Evolutionary conservation across 805 yeast genomes (phyloP).

Genomic region (Saturnispora dispora): DNA sequence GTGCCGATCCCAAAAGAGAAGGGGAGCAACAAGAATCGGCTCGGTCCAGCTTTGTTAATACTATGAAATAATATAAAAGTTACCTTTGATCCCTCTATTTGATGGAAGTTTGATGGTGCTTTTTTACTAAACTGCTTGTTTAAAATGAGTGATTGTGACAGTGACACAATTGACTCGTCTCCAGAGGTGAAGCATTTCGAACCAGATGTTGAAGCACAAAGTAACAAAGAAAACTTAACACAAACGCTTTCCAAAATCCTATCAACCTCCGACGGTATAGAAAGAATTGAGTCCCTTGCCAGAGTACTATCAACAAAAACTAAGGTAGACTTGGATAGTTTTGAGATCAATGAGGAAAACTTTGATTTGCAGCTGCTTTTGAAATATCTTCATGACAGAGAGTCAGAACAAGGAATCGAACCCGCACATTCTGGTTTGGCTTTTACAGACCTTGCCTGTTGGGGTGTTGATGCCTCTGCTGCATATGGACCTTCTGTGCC

Average conservation of each 20-base stretch:
- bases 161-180: not conserved
- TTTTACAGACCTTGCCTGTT: constrained; percentile 35
- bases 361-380: constrained; percentile 39
- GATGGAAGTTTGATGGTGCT: not conserved
- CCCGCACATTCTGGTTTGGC: constrained; percentile 44
- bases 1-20: not conserved
- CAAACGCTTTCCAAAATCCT: constrained; percentile 22
- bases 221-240: constrained; percentile 17
- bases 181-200: constrained; percentile 1
- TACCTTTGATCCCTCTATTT: not conserved
- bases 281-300: constrained; percentile 38
- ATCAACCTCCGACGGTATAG: constrained; percentile 20
- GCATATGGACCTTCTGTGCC: constrained; percentile 40
- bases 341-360: constrained; percentile 37
- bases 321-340: constrained; percentile 33
- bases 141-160: not conserved
- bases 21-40: not conserved
- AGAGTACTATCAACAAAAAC: constrained; percentile 43
- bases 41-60: not conserved
- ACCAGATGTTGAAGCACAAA: constrained; percentile 17
- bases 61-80: not conserved
- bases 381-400: constrained; percentile 31
- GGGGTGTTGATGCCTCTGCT: constrained; percentile 45
- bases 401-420: constrained; percentile 37
- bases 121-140: not conserved